Evolutionary conservation across 163 green algal species (phyloP).

Genomic region (Picocystis sp.): DNA sequence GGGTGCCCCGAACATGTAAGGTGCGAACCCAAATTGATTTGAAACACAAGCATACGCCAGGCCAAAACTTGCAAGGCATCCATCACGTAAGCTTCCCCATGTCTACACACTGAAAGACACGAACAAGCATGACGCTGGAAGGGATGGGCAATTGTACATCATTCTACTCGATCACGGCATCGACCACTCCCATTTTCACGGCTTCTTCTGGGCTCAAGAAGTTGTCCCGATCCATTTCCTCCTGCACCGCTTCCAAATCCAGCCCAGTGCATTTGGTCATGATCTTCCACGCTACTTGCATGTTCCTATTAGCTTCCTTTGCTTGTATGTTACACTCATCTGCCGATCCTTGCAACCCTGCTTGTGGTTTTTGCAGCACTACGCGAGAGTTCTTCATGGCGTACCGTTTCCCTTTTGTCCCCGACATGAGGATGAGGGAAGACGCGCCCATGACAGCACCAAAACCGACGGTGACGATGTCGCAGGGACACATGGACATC

Average conservation of each 20-base stretch:
- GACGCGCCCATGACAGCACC: conserved; percentile 17
- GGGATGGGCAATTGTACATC: too few species aligned
- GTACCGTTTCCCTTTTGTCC: conserved; percentile 62
- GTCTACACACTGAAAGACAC: too few species aligned
- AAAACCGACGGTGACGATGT: conserved; percentile 10
- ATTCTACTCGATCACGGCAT: conserved; percentile 2
- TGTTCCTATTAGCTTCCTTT: conserved; percentile 11
- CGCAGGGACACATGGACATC: conserved; percentile 21
- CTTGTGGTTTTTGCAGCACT: conserved; percentile 79
- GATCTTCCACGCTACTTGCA: conserved; percentile 25
- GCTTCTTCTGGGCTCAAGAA: conserved; percentile 49
- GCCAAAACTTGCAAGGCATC: too few species aligned
- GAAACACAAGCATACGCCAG: too few species aligned
- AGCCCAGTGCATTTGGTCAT: conserved; percentile 43
- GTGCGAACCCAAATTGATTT: too few species aligned
- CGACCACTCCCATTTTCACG: conserved; percentile 10
- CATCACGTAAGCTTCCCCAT: too few species aligned
- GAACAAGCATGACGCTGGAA: too few species aligned
- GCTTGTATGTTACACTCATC: conserved; percentile 44
- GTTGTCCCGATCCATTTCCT: conserved; percentile 32
- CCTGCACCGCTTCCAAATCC: conserved; percentile 29
- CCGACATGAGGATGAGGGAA: conserved; percentile 39
- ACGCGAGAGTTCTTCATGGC: conserved; percentile 73
- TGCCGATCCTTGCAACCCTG: conserved; percentile 29
- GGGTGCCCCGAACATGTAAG: too few species aligned